phyloP scores from a whole-genome alignment of 805 yeast species.

The Babjeviella inositovora region DNA sequence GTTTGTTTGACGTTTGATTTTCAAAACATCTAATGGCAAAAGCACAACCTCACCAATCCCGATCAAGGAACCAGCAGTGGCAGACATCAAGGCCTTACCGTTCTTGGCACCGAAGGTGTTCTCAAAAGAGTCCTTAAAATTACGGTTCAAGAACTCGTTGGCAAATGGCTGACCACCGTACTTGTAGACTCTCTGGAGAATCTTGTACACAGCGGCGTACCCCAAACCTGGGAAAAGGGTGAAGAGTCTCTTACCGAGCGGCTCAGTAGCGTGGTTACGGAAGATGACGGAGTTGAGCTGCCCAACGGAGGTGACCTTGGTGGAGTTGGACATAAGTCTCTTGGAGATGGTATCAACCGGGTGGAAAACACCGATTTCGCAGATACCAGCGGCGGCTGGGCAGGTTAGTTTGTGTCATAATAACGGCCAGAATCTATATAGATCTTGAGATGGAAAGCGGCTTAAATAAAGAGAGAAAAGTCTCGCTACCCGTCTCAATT shows the following conservation, averaged over 20 bases:
- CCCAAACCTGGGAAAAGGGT: constrained; percentile 96
- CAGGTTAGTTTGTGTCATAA: too few relatives aligned
- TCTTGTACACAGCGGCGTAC: constrained; percentile 94
- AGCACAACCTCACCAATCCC: constrained; percentile 97
- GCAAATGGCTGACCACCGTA: constrained; percentile 99
- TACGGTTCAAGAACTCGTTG: constrained; percentile 73
- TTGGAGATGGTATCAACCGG: constrained; percentile 98
- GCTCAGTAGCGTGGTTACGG: constrained; percentile 60
- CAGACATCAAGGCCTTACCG: constrained; percentile 94
- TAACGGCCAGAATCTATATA: constrained; percentile 1
- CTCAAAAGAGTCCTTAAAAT: constrained; percentile 60
- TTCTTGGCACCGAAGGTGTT: constrained; percentile 77
- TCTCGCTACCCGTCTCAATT: neutral
- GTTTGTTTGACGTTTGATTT: constrained; percentile 97
- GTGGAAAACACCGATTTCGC: constrained; percentile 94
- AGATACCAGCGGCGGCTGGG: constrained; percentile 93
- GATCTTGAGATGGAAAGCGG: neutral
- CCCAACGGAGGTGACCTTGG: constrained; percentile 40
- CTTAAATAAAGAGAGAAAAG: neutral
- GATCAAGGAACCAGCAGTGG: constrained; percentile 92
- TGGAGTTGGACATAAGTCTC: constrained; percentile 77
- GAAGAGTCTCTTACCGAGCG: constrained; percentile 53
- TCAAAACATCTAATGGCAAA: constrained; percentile 89
- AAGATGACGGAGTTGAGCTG: constrained; percentile 81
- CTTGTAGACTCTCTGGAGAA: constrained; percentile 93